Conservation (phyloP, 192 early-diverging fungal genomes). For the Backusella parvicylindrica region DNA sequence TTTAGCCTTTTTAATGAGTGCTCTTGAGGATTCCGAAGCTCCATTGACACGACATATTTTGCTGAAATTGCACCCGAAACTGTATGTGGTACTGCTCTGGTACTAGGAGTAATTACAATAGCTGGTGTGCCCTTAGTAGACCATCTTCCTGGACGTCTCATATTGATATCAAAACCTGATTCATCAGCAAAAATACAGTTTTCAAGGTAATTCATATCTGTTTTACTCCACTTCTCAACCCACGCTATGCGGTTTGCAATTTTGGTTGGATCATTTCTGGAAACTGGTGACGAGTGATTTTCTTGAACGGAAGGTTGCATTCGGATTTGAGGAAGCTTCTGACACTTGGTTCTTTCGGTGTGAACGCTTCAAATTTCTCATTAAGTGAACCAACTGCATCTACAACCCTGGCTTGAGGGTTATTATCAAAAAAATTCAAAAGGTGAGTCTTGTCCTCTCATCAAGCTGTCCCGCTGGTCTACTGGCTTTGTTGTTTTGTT, state of each 20-base stretch:
- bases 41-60: no score
- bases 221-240: neutral
- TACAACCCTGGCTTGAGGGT: neutral
- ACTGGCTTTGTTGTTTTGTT: no score
- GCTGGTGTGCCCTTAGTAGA: neutral
- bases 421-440: neutral
- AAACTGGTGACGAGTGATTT: neutral
- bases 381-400: neutral
- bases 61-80: neutral
- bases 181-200: neutral
- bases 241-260: neutral
- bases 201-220: neutral
- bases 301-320: neutral
- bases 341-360: neutral
- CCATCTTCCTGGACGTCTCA: neutral
- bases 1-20: no score
- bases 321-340: neutral
- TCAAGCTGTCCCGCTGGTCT: no score
- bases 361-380: neutral
- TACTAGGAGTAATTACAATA: neutral
- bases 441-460: neutral
- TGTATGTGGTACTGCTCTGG: neutral
- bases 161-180: neutral
- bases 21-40: no score
- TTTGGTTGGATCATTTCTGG: neutral